Evolutionary conservation across 305 asterid species (phyloP).

Genomic region (Ilex paraguariensis): DNA sequence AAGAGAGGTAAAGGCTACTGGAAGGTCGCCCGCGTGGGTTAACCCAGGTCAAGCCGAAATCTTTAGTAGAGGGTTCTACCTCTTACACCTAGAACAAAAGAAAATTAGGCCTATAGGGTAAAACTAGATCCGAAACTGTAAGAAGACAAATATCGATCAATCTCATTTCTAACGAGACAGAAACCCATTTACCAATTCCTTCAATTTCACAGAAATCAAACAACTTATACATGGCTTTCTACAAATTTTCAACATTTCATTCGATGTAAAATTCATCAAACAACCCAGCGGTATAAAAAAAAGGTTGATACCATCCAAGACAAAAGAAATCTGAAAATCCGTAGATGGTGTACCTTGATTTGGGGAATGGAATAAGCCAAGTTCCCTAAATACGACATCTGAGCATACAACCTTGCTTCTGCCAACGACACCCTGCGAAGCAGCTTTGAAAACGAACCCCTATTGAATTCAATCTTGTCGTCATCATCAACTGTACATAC

Average conservation of each 20-base stretch:
- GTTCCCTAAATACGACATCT: constrained; percentile 74
- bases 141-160: too few relatives aligned
- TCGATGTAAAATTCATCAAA: too few relatives aligned
- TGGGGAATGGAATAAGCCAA: constrained; percentile 84
- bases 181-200: background rate
- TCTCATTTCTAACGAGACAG: too few relatives aligned
- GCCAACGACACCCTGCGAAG: constrained; percentile 66
- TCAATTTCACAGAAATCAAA: background rate
- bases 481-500: constrained; percentile 41
- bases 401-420: constrained; percentile 77
- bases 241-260: background rate
- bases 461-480: constrained; percentile 6
- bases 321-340: background rate
- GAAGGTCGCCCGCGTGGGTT: too few relatives aligned
- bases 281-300: too few relatives aligned
- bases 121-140: too few relatives aligned
- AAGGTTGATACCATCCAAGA: background rate
- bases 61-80: too few relatives aligned
- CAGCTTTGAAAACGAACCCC: constrained; percentile 71
- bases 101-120: too few relatives aligned
- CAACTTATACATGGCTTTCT: background rate
- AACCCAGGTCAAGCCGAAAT: too few relatives aligned
- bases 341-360: constrained; percentile 56
- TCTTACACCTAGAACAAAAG: too few relatives aligned
- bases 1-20: too few relatives aligned